Evolutionary conservation across 208 protist species (phyloP).

Genomic region (Zelonia costaricensis): DNA sequence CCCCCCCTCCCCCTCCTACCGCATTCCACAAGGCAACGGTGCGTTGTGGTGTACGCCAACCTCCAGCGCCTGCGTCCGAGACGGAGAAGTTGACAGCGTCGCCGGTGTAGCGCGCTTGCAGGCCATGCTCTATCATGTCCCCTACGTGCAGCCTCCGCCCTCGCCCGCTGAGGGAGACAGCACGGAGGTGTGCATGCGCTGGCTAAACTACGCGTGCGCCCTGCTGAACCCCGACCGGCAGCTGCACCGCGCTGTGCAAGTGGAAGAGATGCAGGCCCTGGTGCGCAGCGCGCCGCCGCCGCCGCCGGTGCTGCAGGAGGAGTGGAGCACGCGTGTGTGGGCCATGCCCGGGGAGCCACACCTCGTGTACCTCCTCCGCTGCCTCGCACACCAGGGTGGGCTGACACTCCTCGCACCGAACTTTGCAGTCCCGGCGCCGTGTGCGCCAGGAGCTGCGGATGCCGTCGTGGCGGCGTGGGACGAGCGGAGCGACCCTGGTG

Average conservation of each 20-base stretch:
- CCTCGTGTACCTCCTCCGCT: conserved; percentile 64
- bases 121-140: too few species aligned
- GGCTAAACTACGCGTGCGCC: conserved; percentile 31
- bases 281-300: conserved; percentile 33
- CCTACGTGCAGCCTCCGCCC: too few species aligned
- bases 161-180: too few species aligned
- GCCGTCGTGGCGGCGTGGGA: neutral
- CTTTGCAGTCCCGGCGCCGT: conserved; percentile 2
- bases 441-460: neutral
- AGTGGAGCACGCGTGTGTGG: conserved; percentile 65
- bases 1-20: too few species aligned
- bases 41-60: too few species aligned
- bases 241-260: conserved; percentile 14
- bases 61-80: too few species aligned
- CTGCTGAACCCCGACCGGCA: conserved; percentile 35
- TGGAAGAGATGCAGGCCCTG: conserved; percentile 32
- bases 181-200: conserved; percentile 16
- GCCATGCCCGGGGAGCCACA: conserved; percentile 56
- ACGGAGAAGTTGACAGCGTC: too few species aligned
- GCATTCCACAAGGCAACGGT: too few species aligned
- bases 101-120: too few species aligned
- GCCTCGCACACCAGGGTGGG: conserved; percentile 39
- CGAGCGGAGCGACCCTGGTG: neutral
- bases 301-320: conserved; percentile 37
- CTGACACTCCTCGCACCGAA: conserved; percentile 21